Base-by-base conservation (phyloP, 331 rosid genomes). In the Phaseolus coccineus region DNA sequence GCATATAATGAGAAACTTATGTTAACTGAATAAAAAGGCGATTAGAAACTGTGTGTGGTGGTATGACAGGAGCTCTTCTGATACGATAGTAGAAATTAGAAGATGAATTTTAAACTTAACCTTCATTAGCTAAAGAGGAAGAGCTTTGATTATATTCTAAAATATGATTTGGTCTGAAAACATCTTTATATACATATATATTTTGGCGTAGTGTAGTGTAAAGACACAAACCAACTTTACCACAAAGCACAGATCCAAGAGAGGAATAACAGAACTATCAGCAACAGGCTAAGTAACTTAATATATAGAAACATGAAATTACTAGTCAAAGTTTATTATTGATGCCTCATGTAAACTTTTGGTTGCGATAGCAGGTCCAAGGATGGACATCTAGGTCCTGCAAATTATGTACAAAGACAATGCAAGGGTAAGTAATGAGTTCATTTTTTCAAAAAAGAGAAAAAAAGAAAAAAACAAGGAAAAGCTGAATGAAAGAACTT, bases 141-240 rank as follows among this genome's bases (percentile, higher is more conserved):
- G 28, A 58, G 6, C 16, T 62, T 44, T 12, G 59, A 15, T 15
- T 4, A 28, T 16, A 59, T 62, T 9, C 33, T n/a, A 16, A 58
- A 73, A 74, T 58, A 74, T 5, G 44, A 25, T 27, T 30, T 40
- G 31, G 46, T 59, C 13, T 59, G 30, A 59, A 59, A 59, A 15
- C 22, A 59, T 59, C 66, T 12, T 59, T 6, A 28, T 27, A 28
- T 58, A 4, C 40, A 57, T 27, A 56, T 53, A 57, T 27, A 33
- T 33, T 1, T 58, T 57, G 9, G 4, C 3, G 2, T 10, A 25
- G 31, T 25, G 16, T 25, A 28, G 8, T 27, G 16, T 25, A 58
- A 27, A 58, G 37, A 27, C 13, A 12, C 39, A 12, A 58, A 25
- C 27, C 39, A 27, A 27, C 35, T 4, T 27, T 27, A 11, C 65